Percentiles rank a stretch among this genome's conserved stretches.
These are phyloP conservation scores for Corylus heterophylla DNA, from an alignment of 306 rosid genomes.

Conservation along the genomic window DNA sequence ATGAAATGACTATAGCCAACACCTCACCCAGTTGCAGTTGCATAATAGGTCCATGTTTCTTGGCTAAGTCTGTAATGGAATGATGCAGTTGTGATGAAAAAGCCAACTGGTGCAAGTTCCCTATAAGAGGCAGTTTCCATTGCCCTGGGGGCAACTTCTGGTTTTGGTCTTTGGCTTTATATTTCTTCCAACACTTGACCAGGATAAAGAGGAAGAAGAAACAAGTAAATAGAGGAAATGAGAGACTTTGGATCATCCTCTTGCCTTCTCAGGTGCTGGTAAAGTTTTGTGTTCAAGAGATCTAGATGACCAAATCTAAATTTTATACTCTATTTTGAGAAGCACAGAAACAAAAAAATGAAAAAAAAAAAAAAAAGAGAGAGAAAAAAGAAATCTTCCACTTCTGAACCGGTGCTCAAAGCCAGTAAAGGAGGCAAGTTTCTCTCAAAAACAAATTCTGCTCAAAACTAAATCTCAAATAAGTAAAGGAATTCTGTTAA, in stretches of 20 bases:
- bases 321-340: too few relatives aligned
- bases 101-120: conserved; percentile 26
- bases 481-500: too few relatives aligned
- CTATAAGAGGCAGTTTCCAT: conserved; percentile 13
- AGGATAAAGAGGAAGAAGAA: background rate
- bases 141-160: conserved; percentile 13
- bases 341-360: too few relatives aligned
- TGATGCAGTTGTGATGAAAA: background rate
- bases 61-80: background rate
- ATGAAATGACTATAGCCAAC: background rate
- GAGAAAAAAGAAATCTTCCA: too few relatives aligned
- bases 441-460: too few relatives aligned
- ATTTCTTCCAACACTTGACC: background rate
- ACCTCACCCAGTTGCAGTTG: conserved; percentile 10
- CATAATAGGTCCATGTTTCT: conserved; percentile 9
- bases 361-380: too few relatives aligned
- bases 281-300: too few relatives aligned
- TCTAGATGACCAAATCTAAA: too few relatives aligned
- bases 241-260: background rate
- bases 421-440: too few relatives aligned
- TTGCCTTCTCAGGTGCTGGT: too few relatives aligned
- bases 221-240: background rate
- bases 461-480: too few relatives aligned
- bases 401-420: too few relatives aligned
- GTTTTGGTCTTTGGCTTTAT: background rate